Conservation (phyloP, 805 yeast species). For the Saturnispora sekii region DNA sequence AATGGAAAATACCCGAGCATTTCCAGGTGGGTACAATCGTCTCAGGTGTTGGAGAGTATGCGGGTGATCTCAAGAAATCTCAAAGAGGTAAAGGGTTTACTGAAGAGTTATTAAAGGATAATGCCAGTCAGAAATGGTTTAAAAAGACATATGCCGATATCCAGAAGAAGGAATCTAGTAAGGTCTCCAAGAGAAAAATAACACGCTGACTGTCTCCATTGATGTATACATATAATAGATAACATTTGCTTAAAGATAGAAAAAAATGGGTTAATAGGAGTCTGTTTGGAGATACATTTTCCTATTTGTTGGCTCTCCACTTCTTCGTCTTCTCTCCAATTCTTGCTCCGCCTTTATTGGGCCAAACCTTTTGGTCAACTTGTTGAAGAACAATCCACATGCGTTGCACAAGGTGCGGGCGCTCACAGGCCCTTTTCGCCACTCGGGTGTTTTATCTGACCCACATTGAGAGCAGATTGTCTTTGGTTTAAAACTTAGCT, state of each 20-base stretch:
- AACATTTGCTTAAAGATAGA: neutral
- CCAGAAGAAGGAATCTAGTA: conserved; percentile 40
- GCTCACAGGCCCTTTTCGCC: conserved; percentile 88
- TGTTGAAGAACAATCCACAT: conserved; percentile 72
- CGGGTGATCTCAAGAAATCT: conserved; percentile 55
- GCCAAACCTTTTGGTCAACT: conserved; percentile 43
- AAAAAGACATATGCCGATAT: conserved; percentile 77
- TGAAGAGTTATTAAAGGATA: conserved; percentile 73
- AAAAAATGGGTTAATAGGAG: neutral
- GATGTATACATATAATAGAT: neutral
- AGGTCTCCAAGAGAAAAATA: conserved; percentile 3
- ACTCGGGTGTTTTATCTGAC: conserved; percentile 72
- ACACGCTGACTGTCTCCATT: neutral
- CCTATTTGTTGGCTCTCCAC: conserved; percentile 24
- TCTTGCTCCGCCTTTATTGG: conserved; percentile 31
- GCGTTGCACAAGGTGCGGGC: conserved; percentile 82
- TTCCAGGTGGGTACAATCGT: conserved; percentile 86
- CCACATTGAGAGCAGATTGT: conserved; percentile 60
- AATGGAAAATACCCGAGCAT: conserved; percentile 51
- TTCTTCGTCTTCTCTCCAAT: conserved; percentile 24
- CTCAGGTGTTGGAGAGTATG: conserved; percentile 74
- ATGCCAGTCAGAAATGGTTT: conserved; percentile 62
- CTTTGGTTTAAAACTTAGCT: conserved; percentile 25
- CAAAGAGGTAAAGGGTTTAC: conserved; percentile 72
- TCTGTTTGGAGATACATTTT: conserved; percentile 10